Percentiles rank a stretch among this genome's conserved stretches.
Conservation (phyloP, 2,329 filamentous ascomycete genomes). For the Penicillium sp. region DNA sequence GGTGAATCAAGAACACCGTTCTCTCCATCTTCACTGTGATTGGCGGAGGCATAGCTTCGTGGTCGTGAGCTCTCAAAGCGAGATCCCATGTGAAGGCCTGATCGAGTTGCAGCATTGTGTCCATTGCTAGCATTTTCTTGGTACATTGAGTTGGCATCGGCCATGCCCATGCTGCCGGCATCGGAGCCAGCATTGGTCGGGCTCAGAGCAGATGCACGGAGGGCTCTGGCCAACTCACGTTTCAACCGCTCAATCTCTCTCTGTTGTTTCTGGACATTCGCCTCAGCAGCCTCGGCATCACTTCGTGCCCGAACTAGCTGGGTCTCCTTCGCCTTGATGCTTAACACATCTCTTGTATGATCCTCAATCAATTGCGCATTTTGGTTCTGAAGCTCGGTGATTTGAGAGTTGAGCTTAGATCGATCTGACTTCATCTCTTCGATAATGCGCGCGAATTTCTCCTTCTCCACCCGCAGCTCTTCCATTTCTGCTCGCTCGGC, state of each 20-base stretch:
- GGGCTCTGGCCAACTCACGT: constrained; percentile 65
- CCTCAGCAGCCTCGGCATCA: constrained; percentile 84
- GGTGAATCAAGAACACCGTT: constrained; percentile 52
- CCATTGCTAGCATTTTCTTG: constrained; percentile 36
- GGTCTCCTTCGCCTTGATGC: constrained; percentile 97
- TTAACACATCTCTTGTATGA: constrained; percentile 89
- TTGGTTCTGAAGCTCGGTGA: constrained; percentile 92
- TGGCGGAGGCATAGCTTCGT: constrained; percentile 44
- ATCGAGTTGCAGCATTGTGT: constrained; percentile 27
- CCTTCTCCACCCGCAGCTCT: constrained; percentile 79
- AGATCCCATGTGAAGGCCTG: constrained; percentile 37
- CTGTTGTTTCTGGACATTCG: constrained; percentile 76
- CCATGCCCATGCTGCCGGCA: constrained; percentile 52
- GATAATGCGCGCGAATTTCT: constrained; percentile 68
- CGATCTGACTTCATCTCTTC: constrained; percentile 83
- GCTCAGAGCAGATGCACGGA: constrained; percentile 41
- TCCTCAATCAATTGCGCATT: constrained; percentile 97
- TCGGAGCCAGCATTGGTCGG: constrained; percentile 41
- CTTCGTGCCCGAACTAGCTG: constrained; percentile 88
- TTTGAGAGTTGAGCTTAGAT: constrained; percentile 76
- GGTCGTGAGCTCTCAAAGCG: constrained; percentile 43
- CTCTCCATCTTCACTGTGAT: constrained; percentile 73
- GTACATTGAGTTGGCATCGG: constrained; percentile 51
- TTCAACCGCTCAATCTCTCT: constrained; percentile 92
- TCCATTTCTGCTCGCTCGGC: constrained; percentile 92